Base-by-base conservation (phyloP, 805 yeast genomes). In the Saccharomycopsis javanensis region DNA sequence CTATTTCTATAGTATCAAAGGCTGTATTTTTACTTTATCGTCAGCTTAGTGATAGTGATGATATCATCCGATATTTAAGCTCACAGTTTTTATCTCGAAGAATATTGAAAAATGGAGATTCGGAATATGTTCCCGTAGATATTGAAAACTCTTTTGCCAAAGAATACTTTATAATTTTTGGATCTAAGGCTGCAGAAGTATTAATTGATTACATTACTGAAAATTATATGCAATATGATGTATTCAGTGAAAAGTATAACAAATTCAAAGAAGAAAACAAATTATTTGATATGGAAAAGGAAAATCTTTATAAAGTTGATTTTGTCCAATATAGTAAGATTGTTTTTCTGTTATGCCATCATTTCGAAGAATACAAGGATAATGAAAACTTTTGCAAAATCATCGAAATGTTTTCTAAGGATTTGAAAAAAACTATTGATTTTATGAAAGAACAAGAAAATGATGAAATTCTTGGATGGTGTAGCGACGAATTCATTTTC, bases 251-350 rank as follows among this genome's bases (percentile, higher is more conserved):
- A 23, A 27, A 42, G 7, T 46, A 35, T 48, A 16, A 18, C 8
- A 37, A 59, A 16, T 25, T 54, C 3, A 42, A 8, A 20, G 25
- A 20, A 1, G 53, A 30, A 6, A 15, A 72, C 18, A 71, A 74
- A 2, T 66, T 89, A 45, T 89, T 88, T 67, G 81, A 81, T 5
- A 69, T 76, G 5, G 97, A 89, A 65, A 80, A 79, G 63, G 79
- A 76, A 56, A 88, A 88, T 62, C 76, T 85, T 42, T 87, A 82
- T 68, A 73, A 82, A 62, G 58, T 57, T 18, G 58, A 55, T 4
- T 57, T 45, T 28, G 53, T 56, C 16, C 46, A 30, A 16, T 50
- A 56, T 38, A 7, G 42, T 1, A 50, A 31, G 15, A 33, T 55
- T 20, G 31, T 28, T 15, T 11, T 28, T 4, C 42, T 59, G 51